phyloP scores from a whole-genome alignment of 768 basidiomycete genomes.

The Rhizopogon vesiculosus region DNA sequence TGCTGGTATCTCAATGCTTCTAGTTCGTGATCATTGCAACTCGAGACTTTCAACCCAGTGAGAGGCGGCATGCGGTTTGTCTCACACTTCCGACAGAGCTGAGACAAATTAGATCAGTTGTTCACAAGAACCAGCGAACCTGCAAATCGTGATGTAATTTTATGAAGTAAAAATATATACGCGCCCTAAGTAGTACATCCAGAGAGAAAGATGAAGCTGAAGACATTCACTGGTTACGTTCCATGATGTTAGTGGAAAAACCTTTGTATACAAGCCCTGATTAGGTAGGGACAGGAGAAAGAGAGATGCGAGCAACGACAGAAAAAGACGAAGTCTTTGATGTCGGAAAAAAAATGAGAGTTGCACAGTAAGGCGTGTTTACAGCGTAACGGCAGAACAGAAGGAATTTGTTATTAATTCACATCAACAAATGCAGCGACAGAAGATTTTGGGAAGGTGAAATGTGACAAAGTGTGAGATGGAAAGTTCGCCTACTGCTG shows the following conservation, averaged over 20 bases:
- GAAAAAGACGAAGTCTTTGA: neutral
- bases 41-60: no score
- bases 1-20: no score
- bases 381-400: neutral
- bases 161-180: neutral
- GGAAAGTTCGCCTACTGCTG: slow-evolving; percentile 56
- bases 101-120: no score
- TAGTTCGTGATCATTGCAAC: no score
- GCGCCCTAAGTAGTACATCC: neutral
- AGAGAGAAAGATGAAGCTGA: neutral
- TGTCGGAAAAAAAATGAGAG: neutral
- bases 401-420: neutral
- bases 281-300: neutral
- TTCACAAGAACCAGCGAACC: neutral
- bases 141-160: neutral
- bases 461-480: neutral
- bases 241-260: neutral
- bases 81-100: no score
- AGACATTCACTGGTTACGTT: neutral
- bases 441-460: neutral
- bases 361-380: neutral
- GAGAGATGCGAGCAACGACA: neutral
- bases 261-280: neutral
- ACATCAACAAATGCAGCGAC: slow-evolving; percentile 1
- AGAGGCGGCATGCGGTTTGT: no score